These are phyloP conservation scores for Quercus cerris DNA, from an alignment of 306 rosid genomes.

Conservation along the genomic window DNA sequence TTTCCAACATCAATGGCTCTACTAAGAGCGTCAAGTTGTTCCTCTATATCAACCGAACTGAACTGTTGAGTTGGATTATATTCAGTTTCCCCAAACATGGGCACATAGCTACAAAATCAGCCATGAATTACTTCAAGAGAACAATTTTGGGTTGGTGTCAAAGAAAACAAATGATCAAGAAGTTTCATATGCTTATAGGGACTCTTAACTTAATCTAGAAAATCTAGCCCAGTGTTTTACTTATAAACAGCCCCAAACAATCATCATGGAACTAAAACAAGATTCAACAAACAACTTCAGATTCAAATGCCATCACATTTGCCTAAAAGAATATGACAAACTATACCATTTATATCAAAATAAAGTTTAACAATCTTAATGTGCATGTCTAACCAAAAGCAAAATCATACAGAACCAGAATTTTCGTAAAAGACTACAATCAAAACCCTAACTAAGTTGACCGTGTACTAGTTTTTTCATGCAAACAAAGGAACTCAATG, in stretches of 20 bases:
- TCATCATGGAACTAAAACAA: background rate
- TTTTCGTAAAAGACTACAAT: background rate
- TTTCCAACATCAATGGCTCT: constrained; percentile 68
- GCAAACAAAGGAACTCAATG: background rate
- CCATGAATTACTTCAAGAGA: constrained; percentile 12
- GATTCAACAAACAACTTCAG: background rate
- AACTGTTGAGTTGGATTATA: constrained; percentile 69
- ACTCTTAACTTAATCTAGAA: background rate
- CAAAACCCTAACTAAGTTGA: background rate
- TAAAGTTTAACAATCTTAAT: background rate
- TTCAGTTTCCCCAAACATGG: constrained; percentile 90
- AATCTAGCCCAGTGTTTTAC: background rate
- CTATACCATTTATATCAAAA: background rate
- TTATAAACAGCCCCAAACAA: background rate
- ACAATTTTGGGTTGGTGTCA: background rate
- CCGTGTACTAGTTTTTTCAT: background rate
- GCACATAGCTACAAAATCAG: constrained; percentile 61
- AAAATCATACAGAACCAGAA: background rate
- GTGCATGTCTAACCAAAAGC: background rate
- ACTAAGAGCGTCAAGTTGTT: constrained; percentile 73
- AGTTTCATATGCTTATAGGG: background rate
- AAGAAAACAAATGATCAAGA: background rate
- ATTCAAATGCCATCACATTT: background rate
- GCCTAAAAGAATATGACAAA: background rate
- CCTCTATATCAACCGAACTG: constrained; percentile 59